Evolutionary conservation across 495 filamentous ascomycete species (phyloP), one percentile per base, ranked within the genome.

Genomic region (Tetracladium setigerum): DNA sequence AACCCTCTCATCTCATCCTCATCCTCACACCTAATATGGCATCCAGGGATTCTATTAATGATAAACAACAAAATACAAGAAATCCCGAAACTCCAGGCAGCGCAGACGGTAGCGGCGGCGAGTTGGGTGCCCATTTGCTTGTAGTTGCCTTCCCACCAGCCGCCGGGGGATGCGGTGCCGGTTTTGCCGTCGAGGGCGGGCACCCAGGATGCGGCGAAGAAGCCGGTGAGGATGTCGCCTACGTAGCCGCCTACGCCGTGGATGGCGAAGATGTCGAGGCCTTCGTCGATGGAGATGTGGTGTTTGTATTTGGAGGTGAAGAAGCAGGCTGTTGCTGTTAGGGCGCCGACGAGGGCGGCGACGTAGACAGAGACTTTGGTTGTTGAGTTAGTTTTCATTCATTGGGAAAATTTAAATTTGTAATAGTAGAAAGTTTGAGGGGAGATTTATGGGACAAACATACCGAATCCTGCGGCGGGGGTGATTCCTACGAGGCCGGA

Each of bases 241-340:
- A 94, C 83, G 2, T 92, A 65, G 27, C 89, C 89, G 40, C 89
- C 89, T 42, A 95, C 72, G 18, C 68, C 83, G 63, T 95, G 89
- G 17, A 91, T 89, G 33, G 89, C 89, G 51, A 94, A 94, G 67
- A 94, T 94, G 63, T 95, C 88, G 33, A 94, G 68, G 14, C 86
- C 86, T 61, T 95, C 89, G 58, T 95, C 89, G 49, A 90, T 80
- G 30, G 74, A 71, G 33, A 95, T 66, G 43, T 87, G 59, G 66
- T 90, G 95, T 68, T 95, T 95, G 54, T 95, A 73, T 70, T 95
- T 95, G 17, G 89, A 95, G 30, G 84, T 88, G 60, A 92, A 95
- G 67, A 95, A 95, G 77, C 89, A 90, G 30, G 84, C 78, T 35
- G 75, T 67, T 15, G 86, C 89, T 35, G 85, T 87, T 22, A 88